Evolutionary conservation across 1,139 yeast species (phyloP).

Genomic region (Yamadazyma kanchanaburiensis): DNA sequence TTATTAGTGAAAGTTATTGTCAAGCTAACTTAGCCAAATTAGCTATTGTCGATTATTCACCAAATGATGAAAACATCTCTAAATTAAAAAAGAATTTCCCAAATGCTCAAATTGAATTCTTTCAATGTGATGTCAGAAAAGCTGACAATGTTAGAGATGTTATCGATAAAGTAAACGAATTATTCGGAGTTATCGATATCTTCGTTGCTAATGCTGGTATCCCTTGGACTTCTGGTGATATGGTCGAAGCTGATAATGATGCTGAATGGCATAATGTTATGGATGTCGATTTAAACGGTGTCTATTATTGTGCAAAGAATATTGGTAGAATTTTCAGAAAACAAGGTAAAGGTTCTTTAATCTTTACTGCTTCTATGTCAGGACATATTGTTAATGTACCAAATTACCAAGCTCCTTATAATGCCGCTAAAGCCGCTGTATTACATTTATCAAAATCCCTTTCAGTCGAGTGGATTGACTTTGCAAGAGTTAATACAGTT

Average conservation of each 20-base stretch:
- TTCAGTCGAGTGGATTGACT: constrained; percentile 52
- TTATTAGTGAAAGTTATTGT: constrained; percentile 42
- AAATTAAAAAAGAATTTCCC: constrained; percentile 28
- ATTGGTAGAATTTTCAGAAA: constrained; percentile 37
- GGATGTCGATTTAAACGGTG: constrained; percentile 44
- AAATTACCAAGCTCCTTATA: constrained; percentile 59
- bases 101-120: constrained; percentile 29
- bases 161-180: constrained; percentile 26
- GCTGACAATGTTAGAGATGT: constrained; percentile 34
- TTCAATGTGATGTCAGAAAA: constrained; percentile 40
- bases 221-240: constrained; percentile 39
- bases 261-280: constrained; percentile 44
- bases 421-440: constrained; percentile 59
- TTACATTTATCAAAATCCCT: constrained; percentile 50
- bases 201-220: constrained; percentile 55
- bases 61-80: constrained; percentile 26
- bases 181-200: constrained; percentile 44
- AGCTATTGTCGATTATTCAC: constrained; percentile 43
- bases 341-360: constrained; percentile 48
- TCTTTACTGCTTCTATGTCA: constrained; percentile 64
- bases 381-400: constrained; percentile 66
- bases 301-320: constrained; percentile 42
- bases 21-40: constrained; percentile 43
- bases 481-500: constrained; percentile 54
- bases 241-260: constrained; percentile 39